Evolutionary conservation across 768 basidiomycete genomes (phyloP).

Genomic region (Boletus sp.): DNA sequence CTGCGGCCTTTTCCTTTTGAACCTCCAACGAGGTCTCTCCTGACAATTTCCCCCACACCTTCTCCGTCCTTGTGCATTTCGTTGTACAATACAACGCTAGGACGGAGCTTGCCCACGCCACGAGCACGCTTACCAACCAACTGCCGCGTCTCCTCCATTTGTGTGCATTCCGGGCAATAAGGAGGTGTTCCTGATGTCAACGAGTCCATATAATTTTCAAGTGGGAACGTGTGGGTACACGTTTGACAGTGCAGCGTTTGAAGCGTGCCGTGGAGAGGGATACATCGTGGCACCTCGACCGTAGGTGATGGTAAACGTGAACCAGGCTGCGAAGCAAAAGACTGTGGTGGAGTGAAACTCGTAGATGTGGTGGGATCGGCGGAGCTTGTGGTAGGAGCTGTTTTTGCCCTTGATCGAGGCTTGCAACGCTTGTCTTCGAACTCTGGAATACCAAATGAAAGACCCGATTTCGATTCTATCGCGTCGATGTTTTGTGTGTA

Average conservation of each 20-base stretch:
- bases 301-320: conserved; percentile 52
- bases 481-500: conserved; percentile 96
- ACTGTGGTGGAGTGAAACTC: conserved; percentile 15
- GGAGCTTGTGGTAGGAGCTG: conserved; percentile 16
- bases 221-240: conserved; percentile 71
- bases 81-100: conserved; percentile 89
- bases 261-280: conserved; percentile 88
- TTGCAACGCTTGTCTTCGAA: conserved; percentile 58
- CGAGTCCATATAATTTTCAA: conserved; percentile 57
- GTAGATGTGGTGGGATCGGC: conserved; percentile 15
- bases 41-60: conserved; percentile 80
- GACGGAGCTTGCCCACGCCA: conserved; percentile 76
- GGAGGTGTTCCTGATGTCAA: conserved; percentile 65
- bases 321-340: conserved; percentile 19
- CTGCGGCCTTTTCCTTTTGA: conserved; percentile 65
- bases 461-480: conserved; percentile 82
- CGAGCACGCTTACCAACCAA: conserved; percentile 76
- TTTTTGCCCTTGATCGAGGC: conserved; percentile 47
- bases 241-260: conserved; percentile 76
- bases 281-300: conserved; percentile 69
- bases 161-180: conserved; percentile 76
- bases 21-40: conserved; percentile 73
- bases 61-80: conserved; percentile 87
- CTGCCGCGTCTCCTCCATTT: conserved; percentile 65
- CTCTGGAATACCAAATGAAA: conserved; percentile 82